Conservation (phyloP, 345 rosid species). For the Lagerstroemia speciosa region DNA sequence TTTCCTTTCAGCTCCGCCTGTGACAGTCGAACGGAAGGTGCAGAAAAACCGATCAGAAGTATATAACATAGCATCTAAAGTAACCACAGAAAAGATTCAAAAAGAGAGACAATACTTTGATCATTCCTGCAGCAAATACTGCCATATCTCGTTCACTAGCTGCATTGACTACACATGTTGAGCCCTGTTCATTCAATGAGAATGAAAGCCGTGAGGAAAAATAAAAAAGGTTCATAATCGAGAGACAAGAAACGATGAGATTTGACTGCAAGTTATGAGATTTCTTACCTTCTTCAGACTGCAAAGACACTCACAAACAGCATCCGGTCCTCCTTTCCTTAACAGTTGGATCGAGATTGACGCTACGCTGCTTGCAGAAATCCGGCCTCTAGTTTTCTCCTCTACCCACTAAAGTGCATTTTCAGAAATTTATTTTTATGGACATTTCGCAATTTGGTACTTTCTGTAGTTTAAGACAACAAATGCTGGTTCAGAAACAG, state of each 20-base stretch:
- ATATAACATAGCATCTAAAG: conserved; percentile 4
- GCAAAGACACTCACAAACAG: conserved; percentile 73
- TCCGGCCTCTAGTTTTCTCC: conserved; percentile 69
- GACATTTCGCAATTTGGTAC: not conserved
- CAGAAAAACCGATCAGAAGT: conserved; percentile 11
- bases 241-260: not conserved
- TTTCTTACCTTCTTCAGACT: conserved; percentile 60
- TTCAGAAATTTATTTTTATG: not conserved
- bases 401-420: conserved; percentile 71
- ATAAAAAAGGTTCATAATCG: not conserved
- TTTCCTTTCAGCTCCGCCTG: conserved; percentile 92
- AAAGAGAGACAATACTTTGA: conserved; percentile 43
- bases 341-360: conserved; percentile 74
- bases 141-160: conserved; percentile 93
- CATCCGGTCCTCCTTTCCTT: conserved; percentile 88
- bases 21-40: conserved; percentile 13
- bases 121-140: conserved; percentile 91
- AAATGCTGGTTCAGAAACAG: not conserved
- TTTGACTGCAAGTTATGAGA: not conserved
- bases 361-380: conserved; percentile 55
- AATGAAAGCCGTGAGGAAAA: conserved; percentile 6
- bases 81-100: conserved; percentile 5
- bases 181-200: conserved; percentile 43
- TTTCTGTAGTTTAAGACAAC: not conserved
- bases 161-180: conserved; percentile 87